Percentiles rank a stretch among this genome's conserved stretches.
phyloP scores from a whole-genome alignment of 208 protist species.

The Leptomonas seymouri region DNA sequence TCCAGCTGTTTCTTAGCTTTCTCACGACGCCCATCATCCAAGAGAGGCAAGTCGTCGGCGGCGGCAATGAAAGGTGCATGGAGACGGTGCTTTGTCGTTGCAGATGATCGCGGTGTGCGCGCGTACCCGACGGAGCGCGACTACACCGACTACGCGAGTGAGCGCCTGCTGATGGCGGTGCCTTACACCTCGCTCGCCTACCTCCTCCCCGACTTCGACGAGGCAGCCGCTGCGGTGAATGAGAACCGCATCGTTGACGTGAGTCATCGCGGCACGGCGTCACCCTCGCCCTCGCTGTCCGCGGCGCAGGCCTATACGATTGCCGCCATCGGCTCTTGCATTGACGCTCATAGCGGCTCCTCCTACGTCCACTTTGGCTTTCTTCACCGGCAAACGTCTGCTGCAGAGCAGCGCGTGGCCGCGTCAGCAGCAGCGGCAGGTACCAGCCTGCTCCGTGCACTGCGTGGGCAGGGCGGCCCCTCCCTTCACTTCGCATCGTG shows the following conservation, averaged over 20 bases:
- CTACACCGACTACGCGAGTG: slow-evolving; percentile 41
- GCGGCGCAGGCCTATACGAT: slow-evolving; percentile 15
- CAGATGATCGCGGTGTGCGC: slow-evolving; percentile 42
- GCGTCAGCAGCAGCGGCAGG: background rate
- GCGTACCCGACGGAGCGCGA: slow-evolving; percentile 41
- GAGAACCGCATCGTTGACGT: background rate
- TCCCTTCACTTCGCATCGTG: slow-evolving; percentile 12
- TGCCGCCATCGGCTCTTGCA: background rate
- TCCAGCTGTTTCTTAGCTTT: slow-evolving; percentile 7
- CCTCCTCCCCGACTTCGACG: slow-evolving; percentile 46
- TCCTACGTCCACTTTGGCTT: slow-evolving; percentile 15
- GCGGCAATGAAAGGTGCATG: slow-evolving; percentile 23
- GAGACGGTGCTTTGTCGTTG: slow-evolving; percentile 45
- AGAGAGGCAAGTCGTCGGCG: background rate
- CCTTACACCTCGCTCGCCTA: slow-evolving; percentile 47
- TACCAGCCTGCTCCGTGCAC: background rate
- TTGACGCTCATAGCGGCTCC: background rate
- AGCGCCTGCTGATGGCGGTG: slow-evolving; percentile 36
- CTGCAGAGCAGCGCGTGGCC: slow-evolving; percentile 3
- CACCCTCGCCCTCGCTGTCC: background rate
- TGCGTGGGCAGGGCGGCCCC: background rate
- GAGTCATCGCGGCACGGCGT: background rate
- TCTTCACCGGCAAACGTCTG: slow-evolving; percentile 17
- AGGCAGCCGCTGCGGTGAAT: background rate
- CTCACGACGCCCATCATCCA: slow-evolving; percentile 1